A percentile compares a stretch with the other conserved stretches of the same genome.
These are phyloP conservation scores for Oryza glaberrima DNA, from an alignment of 176 grass and related monocot genomes.

Conservation along the genomic window DNA sequence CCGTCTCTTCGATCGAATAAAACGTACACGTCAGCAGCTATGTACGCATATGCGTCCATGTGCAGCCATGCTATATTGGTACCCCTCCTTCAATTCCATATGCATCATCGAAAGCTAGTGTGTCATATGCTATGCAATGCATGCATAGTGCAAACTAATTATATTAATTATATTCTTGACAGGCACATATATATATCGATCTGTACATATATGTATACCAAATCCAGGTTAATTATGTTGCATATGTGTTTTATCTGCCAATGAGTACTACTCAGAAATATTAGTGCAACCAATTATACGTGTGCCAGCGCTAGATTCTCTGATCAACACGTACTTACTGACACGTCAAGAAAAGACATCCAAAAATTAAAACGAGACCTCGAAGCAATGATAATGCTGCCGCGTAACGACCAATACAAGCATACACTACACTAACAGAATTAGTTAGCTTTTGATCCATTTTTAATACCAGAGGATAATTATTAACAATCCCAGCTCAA, in stretches of 20 bases:
- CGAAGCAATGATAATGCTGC: not conserved
- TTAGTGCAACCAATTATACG: conserved; percentile 14
- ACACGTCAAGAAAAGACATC: not conserved
- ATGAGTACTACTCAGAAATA: not conserved
- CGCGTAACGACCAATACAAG: not conserved
- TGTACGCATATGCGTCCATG: not conserved
- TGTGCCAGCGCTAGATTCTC: conserved; percentile 16
- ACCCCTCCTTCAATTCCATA: not conserved
- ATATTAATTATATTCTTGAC: not conserved
- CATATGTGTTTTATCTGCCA: not conserved
- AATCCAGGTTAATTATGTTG: conserved; percentile 2
- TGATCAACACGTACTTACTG: not conserved
- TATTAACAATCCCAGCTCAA: not conserved
- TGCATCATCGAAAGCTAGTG: not conserved
- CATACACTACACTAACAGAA: not conserved
- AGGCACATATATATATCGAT: conserved; percentile 12
- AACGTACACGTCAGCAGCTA: not conserved
- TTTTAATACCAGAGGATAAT: not conserved
- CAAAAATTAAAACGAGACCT: conserved; percentile 6
- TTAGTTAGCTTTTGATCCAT: not conserved
- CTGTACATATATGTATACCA: not conserved
- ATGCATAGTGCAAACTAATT: not conserved
- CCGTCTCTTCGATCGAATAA: conserved; percentile 20
- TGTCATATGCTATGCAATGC: not conserved
- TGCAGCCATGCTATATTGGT: not conserved